Evolutionary conservation across 345 rosid species (phyloP).

Genomic region (Aquilaria sinensis): DNA sequence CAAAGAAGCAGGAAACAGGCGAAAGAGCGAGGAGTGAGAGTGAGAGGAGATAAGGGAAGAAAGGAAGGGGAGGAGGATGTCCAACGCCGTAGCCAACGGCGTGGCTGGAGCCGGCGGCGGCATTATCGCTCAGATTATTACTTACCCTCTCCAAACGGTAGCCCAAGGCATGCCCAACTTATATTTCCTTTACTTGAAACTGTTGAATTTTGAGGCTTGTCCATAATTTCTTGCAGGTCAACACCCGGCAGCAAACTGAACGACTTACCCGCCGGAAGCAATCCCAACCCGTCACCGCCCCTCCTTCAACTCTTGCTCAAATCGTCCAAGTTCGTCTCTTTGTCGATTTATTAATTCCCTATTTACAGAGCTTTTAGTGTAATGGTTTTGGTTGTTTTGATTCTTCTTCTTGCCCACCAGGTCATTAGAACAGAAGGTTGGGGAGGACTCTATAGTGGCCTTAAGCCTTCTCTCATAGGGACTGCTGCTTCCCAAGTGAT

Average conservation of each 20-base stretch:
- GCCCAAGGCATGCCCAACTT: neutral
- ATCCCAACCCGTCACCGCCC: constrained; percentile 8
- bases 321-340: constrained; percentile 32
- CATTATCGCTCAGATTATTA: constrained; percentile 64
- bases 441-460: constrained; percentile 72
- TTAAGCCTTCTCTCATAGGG: constrained; percentile 65
- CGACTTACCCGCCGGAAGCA: constrained; percentile 28
- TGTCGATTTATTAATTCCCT: neutral
- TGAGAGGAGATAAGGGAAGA: too few species aligned
- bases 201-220: neutral
- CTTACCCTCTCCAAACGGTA: constrained; percentile 70
- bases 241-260: constrained; percentile 70
- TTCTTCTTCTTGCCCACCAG: constrained; percentile 7
- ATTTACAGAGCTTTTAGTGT: too few species aligned
- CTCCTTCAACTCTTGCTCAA: constrained; percentile 33
- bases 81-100: constrained; percentile 66
- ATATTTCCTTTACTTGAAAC: neutral
- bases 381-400: too few species aligned
- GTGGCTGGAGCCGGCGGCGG: constrained; percentile 74
- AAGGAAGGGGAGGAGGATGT: constrained; percentile 17
- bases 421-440: constrained; percentile 47
- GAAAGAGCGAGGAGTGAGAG: too few species aligned
- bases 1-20: neutral
- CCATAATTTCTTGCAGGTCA: constrained; percentile 30
- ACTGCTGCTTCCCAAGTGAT: constrained; percentile 60